A percentile compares a stretch with the other conserved stretches of the same genome.
phyloP scores from a whole-genome alignment of 352 stramenopile genomes.

The Blastocystis hominis region DNA sequence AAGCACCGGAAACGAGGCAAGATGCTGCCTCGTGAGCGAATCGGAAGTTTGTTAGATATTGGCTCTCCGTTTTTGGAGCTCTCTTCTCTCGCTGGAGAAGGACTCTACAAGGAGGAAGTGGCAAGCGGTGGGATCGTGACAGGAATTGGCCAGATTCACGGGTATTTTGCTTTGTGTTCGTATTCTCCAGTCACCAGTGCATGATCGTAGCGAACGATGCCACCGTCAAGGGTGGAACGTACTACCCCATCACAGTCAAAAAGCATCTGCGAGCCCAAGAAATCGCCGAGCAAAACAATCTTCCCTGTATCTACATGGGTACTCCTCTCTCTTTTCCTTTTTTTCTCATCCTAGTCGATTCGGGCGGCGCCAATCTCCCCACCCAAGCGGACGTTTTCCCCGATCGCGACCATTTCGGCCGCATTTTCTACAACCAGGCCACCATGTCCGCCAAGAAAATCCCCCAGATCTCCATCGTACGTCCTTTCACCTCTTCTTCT shows the following conservation, averaged over 20 bases:
- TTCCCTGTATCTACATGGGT: constrained; percentile 93
- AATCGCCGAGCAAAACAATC: constrained; percentile 83
- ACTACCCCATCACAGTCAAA: constrained; percentile 95
- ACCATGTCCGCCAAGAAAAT: constrained; percentile 84
- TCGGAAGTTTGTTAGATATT: constrained; percentile 82
- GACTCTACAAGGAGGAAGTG: constrained; percentile 74
- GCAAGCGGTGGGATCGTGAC: constrained; percentile 77
- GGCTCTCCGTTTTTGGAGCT: constrained; percentile 89
- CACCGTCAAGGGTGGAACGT: constrained; percentile 92
- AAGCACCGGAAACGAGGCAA: constrained; percentile 73
- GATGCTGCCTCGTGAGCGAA: constrained; percentile 78
- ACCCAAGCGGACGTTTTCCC: constrained; percentile 92
- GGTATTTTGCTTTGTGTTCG: constrained; percentile 64
- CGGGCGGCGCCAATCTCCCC: constrained; percentile 83
- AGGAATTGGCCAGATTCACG: constrained; percentile 73
- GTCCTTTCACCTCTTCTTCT: background rate
- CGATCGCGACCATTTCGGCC: constrained; percentile 86
- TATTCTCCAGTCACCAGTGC: constrained; percentile 73
- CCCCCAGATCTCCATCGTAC: constrained; percentile 84
- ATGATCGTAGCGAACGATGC: constrained; percentile 96
- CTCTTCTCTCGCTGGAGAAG: constrained; percentile 73
- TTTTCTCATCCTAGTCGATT: constrained; percentile 59
- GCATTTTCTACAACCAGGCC: constrained; percentile 96
- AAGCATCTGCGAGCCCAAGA: constrained; percentile 80
- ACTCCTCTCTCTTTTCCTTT: constrained; percentile 61